Base-by-base conservation (phyloP, 129 eudicot species). In the Tagetes erecta region DNA sequence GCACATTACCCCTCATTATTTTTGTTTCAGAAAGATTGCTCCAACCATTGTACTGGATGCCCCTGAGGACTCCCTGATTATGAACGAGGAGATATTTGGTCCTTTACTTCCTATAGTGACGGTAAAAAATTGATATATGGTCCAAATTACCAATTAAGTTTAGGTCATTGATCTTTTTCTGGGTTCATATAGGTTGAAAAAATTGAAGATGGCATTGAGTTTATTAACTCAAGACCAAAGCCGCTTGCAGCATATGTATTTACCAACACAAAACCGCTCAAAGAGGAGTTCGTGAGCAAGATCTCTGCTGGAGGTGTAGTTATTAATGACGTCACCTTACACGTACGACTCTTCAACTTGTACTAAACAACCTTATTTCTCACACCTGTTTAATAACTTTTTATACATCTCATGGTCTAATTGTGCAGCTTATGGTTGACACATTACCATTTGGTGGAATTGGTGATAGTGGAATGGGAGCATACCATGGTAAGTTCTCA, bases 81-180 rank as follows among this genome's bases (percentile, higher is more conserved):
- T 92, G 97, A 89, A 70, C 6, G 96, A 92, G 81, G 97, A 92
- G 85, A 87, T 92, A 70, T 92, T 92, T 66, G 97, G 97, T 66
- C 97, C 96, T 63, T 66, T 92, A 76, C 96, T 92, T 83, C 97
- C 92, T 53, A 82, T 92, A 78, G 13, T 89, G 68, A 88, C 89
- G 87, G 97, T 88, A 88, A 78, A 64, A 44, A 30, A 38, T 56
- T 56, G 63, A 39, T 57, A 51, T 60, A 36, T 56, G 64, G 45
- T 75, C 44, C 55, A 63, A 70, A 10, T 14, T 51, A 1, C 39
- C 2, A 27, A 39, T 41, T 30, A 42, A 51, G 31, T 34, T 37
- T 37, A 45, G 8, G 52, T 70, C 12, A 60, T 72, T 60, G 65
- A 62, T 47, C 14, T 37, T 68, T 63, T 2, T 20, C 71, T 85